Evolutionary conservation across 2,329 filamentous ascomycete genomes (phyloP).

Genomic region (Pseudocercospora cruenta): DNA sequence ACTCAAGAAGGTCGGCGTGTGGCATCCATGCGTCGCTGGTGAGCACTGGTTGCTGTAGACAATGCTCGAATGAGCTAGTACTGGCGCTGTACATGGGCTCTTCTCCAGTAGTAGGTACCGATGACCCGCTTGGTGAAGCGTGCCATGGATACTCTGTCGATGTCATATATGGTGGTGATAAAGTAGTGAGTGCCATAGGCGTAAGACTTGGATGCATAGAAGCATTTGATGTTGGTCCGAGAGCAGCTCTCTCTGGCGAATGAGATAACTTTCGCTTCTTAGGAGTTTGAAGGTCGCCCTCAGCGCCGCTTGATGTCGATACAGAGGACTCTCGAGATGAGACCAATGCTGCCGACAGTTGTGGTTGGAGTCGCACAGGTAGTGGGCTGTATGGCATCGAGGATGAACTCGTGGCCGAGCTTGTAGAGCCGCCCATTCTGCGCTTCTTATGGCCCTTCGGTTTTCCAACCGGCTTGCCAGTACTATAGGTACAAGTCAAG

Average conservation of each 20-base stretch:
- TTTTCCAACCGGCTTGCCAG: constrained; percentile 15
- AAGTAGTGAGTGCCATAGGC: background rate
- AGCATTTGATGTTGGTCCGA: background rate
- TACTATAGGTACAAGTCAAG: constrained; percentile 16
- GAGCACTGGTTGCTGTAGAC: constrained; percentile 1
- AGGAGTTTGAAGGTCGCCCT: background rate
- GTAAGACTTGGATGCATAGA: background rate
- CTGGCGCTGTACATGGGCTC: background rate
- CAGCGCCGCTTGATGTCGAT: background rate
- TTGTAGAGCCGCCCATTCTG: background rate
- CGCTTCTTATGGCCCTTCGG: constrained; percentile 17
- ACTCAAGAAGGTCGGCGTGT: background rate
- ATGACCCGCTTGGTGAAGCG: background rate
- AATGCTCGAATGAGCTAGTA: background rate
- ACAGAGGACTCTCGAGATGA: background rate
- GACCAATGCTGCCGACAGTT: background rate
- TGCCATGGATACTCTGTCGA: background rate
- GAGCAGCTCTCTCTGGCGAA: background rate
- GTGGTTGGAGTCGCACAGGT: background rate
- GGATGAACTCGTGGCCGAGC: background rate
- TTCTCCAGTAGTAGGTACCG: background rate
- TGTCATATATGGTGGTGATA: background rate
- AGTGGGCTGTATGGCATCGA: background rate
- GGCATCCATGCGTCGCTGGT: constrained; percentile 3
- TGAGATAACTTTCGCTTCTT: background rate